Evolutionary conservation across 2,329 filamentous ascomycete genomes (phyloP), one percentile per base, ranked within the genome.

Genomic region (Alternaria atra): DNA sequence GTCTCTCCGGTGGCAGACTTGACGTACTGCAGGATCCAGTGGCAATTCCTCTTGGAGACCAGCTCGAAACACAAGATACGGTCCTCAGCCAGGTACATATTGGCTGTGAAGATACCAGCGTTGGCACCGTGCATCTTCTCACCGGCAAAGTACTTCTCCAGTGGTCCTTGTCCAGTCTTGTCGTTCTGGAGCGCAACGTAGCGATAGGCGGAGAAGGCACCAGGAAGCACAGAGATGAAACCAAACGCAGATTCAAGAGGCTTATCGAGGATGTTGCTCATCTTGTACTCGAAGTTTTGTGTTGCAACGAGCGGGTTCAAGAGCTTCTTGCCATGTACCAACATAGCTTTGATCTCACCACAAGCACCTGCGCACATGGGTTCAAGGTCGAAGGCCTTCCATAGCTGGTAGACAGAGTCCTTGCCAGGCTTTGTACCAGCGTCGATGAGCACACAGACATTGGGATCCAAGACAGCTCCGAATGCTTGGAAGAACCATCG

Each of bases 281-380:
- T 97, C 86, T 99, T 99, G 86, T 99, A 99, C 83, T 99, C 95
- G 72, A 99, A 99, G 76, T 99, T 99, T 74, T 99, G 95, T 1
- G 94, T 94, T 2, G 95, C 95, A 23, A 99, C 92, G 5, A 99
- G 86, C 0, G 95, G 95, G 74, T 98, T 99, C 68, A 97, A 78
- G 35, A 99, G 86, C 72, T 96, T 93, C 80, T 91, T 94, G 66
- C 94, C 94, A 59, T 88, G 88, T 27, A 90, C 91, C 82, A 98
- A 84, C 94, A 98, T 97, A 67, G 94, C 94, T 81, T 99, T 98
- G 84, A 99, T 99, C 80, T 99, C 95, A 80, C 95, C 95, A 80
- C 95, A 99, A 71, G 95, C 94, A 70, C 95, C 95, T 69, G 91
- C 95, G 77, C 95, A 98, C 90, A 97, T 97, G 47, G 95, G 95